Conservation (phyloP, 2,329 filamentous ascomycete species). For the Domatiomyces globalis region DNA sequence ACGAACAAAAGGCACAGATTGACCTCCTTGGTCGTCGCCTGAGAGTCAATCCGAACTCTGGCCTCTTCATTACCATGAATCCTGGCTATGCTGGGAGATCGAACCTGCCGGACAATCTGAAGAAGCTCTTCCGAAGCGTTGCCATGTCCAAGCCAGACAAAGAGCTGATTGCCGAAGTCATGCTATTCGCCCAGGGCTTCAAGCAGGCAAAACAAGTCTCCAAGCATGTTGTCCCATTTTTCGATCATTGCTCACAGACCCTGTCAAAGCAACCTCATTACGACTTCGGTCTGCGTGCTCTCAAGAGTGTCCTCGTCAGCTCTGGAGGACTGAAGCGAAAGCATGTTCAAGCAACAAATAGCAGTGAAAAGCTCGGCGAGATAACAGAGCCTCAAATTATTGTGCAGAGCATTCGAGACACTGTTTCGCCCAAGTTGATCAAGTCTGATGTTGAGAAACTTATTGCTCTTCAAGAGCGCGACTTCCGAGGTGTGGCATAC, state of each 20-base stretch:
- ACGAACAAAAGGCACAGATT: conserved; percentile 76
- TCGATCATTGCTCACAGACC: conserved; percentile 68
- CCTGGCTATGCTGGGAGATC: conserved; percentile 96
- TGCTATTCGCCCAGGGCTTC: conserved; percentile 99
- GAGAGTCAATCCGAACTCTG: conserved; percentile 79
- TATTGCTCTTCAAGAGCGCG: conserved; percentile 64
- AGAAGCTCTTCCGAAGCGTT: conserved; percentile 98
- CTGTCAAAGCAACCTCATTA: conserved; percentile 97
- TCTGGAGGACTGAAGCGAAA: conserved; percentile 90
- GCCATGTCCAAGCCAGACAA: conserved; percentile 99
- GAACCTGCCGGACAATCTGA: conserved; percentile 95
- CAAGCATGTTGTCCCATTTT: conserved; percentile 94
- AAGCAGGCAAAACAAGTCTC: conserved; percentile 88
- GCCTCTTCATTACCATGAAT: conserved; percentile 99
- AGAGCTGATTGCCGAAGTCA: conserved; percentile 97
- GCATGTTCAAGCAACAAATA: conserved; percentile 45
- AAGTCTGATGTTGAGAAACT: conserved; percentile 82
- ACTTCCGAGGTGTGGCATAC: conserved; percentile 88
- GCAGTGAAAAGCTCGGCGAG: conserved; percentile 50
- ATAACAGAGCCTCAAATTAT: conserved; percentile 91
- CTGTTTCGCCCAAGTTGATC: conserved; percentile 93
- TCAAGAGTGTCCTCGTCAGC: conserved; percentile 97
- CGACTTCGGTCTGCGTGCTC: conserved; percentile 89
- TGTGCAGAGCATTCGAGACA: conserved; percentile 95
- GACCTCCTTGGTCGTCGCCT: conserved; percentile 87